Base-by-base conservation (phyloP, 257 asterid genomes). In the Rhazya stricta region DNA sequence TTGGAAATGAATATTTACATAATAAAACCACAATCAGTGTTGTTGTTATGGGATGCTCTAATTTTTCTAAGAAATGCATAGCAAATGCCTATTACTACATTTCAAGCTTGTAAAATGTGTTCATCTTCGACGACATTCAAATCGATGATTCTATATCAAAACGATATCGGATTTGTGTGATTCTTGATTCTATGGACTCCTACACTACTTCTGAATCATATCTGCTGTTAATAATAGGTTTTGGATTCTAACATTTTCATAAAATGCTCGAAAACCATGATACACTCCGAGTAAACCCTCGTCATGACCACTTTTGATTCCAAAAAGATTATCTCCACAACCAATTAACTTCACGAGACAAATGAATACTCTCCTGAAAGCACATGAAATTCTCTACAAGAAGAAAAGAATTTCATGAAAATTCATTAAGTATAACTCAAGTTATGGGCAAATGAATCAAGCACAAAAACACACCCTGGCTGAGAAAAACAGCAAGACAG, bases 391-490 rank as follows among this genome's bases (percentile, higher is more conserved):
- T 91, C 13, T 56, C 87, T 85, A 85, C 82, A 74, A 58, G 9
- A 1, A 13, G 21, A 36, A 80, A 48, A 63, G 73, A 41, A 34
- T 8, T 32, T 80, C 88, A 80, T 56, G 13, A 3, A 69, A 85
- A 77, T 88, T 76, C 62, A 77, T 65, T 0, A 23, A 78, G 32
- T 68, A 4, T 45, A 83, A 51, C 78, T 76, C 78, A 53, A 88
- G 82, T 84, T 87, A 83, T 87, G 29, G 9, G 23, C 62, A 51
- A 3, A 76, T 76, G 32, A 88, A 86, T 85, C 77, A 42, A 81
- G 82, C 82, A 80, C 10, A 88, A 82, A 93, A 93, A 84, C 97
- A 93, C 98, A 93, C 85, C 77, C 51, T 53, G 0, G 30, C 6
- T 58, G 69, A 82, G 78, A 60, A 37, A 78, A 85, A 74, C 62